Evolutionary conservation across 2,329 filamentous ascomycete genomes (phyloP).

Genomic region (Zasmidium angulare): DNA sequence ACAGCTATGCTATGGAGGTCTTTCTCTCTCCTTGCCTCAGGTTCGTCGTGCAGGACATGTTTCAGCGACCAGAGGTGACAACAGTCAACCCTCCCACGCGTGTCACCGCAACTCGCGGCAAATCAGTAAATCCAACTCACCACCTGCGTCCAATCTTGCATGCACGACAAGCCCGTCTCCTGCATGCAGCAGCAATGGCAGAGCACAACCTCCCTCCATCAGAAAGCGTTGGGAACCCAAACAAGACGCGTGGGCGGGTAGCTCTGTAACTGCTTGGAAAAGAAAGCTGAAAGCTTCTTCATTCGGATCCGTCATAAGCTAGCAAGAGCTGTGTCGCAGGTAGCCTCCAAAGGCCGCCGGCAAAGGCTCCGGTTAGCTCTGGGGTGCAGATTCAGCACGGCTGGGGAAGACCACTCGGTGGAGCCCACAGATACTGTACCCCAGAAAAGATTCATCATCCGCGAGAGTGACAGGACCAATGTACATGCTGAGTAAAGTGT

Average conservation of each 20-base stretch:
- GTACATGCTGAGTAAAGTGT: no score
- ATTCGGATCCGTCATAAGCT: no score
- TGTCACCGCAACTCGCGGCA: neutral
- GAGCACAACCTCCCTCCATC: neutral
- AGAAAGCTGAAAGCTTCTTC: neutral
- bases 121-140: neutral
- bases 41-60: neutral
- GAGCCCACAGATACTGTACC: neutral
- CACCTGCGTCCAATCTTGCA: neutral
- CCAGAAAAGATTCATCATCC: neutral
- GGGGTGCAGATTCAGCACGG: conserved; percentile 1
- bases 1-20: no score
- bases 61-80: neutral
- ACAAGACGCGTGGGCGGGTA: neutral
- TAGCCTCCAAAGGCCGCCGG: neutral
- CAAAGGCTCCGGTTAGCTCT: neutral
- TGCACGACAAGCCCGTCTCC: neutral
- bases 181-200: neutral
- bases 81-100: neutral
- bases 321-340: neutral
- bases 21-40: neutral
- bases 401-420: neutral
- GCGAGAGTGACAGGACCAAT: neutral
- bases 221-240: neutral
- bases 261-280: neutral